Evolutionary conservation across 2,329 filamentous ascomycete species (phyloP), one percentile per base, ranked within the genome.

Genomic region (Penicillium sp.): DNA sequence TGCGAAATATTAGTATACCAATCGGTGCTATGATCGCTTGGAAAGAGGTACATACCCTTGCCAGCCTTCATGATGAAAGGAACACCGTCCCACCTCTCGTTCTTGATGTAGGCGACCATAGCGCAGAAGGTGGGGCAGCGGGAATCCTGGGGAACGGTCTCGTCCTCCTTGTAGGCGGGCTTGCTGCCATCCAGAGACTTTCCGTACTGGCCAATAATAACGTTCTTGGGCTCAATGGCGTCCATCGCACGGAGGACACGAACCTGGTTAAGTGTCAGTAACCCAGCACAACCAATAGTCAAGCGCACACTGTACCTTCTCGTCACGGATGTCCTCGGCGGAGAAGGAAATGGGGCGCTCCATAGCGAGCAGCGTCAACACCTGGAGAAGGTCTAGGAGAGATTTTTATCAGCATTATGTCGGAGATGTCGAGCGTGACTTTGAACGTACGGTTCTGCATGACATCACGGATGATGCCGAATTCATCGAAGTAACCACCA

Each of bases 61-160:
- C 93, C 93, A 39, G 93, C 93, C 84, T 98, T 98, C 76, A 98
- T 80, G 72, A 98, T 98, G 78, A 98, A 98, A 44, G 93, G 93
- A 45, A 98, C 93, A 50, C 93, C 93, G 61, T 98, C 93, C 93
- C 93, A 98, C 62, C 93, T 81, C 82, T 98, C 93, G 72, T 98
- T 98, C 82, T 97, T 97, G 75, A 98, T 97, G 75, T 94, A 95
- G 32, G 89, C 90, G 32, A 95, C 91, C 72, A 98, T 83, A 32
- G 93, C 91, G 66, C 90, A 95, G 78, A 98, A 98, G 6, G 93
- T 98, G 26, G 93, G 91, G 80, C 93, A 98, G 63, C 93, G 84
- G 31, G 91, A 96, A 61, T 95, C 90, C 75, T 95, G 93, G 52
- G 93, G 93, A 28, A 98, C 93, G 19, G 93, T 97, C 67, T 97